Evolutionary conservation across 2,329 filamentous ascomycete genomes (phyloP), one percentile per base, ranked within the genome.

Genomic region (Amauroascus verrucosus): DNA sequence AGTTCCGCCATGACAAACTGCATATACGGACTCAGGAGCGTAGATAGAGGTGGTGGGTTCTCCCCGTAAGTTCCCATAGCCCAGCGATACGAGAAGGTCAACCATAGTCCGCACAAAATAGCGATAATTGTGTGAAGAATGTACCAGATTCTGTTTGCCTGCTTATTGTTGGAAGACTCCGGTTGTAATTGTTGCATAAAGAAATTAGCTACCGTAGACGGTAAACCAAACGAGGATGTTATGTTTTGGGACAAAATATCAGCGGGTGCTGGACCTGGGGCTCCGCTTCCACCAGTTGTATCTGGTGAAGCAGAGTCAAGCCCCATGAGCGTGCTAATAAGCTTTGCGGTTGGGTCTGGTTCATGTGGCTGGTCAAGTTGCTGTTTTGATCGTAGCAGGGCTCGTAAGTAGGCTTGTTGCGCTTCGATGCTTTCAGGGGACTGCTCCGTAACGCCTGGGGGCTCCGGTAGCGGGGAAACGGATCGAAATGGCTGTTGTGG

Each of bases 71-170:
- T 56, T 30, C 32, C 41, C 45, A 70, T 64, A 14, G 72, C 69
- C 32, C 62, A 56, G 26, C 65, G 60, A 37, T 73, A 60, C 14
- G 67, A 54, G 26, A 70, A 63, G 0, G 73, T 57, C 35, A 73
- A 71, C 64, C 83, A 84, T 38, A 77, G 59, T 0, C 77, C 80
- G 20, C 82, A 68, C 1, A 66, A 61, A n/a, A 82, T 63, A 3
- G 80, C 75, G 62, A 83, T 81, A 14, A 82, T 44, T 4, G 76
- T 73, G 61, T 84, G 81, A 8, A 82, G 63, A 20, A 79, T 64
- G 50, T 78, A 76, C 81, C 80, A 83, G 8, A 78, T 58, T 41
- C 59, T 62, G 33, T 64, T 57, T 11, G 62, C 62, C 51, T 65
- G 65, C 57, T 68, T 63, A 56, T 71, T 65, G 44, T 64, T 61